A percentile compares a stretch with the other conserved stretches of the same genome.
phyloP scores from a whole-genome alignment of 441 rosid genomes.

The Euphorbia schlechtendalii region DNA sequence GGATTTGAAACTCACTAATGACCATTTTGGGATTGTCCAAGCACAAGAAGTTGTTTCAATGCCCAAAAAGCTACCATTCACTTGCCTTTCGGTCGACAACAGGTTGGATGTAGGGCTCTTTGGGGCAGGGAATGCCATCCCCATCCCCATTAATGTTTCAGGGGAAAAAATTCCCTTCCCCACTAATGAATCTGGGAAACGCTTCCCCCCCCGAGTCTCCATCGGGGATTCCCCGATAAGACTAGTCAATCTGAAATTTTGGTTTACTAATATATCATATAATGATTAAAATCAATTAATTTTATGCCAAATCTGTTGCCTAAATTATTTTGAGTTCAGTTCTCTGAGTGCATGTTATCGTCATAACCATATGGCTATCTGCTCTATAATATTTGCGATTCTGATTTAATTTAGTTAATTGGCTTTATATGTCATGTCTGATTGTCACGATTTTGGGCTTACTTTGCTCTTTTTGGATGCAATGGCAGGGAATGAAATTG shows the following conservation, averaged over 20 bases:
- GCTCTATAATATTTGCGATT: background rate
- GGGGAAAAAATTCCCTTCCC: too few species aligned
- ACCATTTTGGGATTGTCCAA: background rate
- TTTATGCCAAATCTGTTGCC: background rate
- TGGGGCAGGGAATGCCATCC: too few species aligned
- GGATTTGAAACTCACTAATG: background rate
- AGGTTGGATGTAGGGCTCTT: too few species aligned
- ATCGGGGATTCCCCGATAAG: too few species aligned
- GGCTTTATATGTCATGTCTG: background rate
- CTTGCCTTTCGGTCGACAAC: too few species aligned
- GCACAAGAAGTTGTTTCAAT: too few species aligned
- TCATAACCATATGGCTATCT: background rate
- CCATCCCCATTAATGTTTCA: too few species aligned
- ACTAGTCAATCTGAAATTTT: too few species aligned
- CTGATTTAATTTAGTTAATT: background rate
- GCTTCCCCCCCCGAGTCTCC: too few species aligned
- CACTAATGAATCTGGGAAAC: too few species aligned
- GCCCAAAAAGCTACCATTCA: too few species aligned
- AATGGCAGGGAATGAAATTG: constrained; percentile 71
- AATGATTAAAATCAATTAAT: background rate
- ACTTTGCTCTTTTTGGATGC: constrained; percentile 5
- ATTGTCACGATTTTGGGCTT: background rate
- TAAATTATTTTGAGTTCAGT: background rate
- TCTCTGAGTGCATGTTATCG: background rate
- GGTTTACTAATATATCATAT: too few species aligned